phyloP scores from a whole-genome alignment of 192 early-diverging fungal genomes.

The Coemansia aciculifera region DNA sequence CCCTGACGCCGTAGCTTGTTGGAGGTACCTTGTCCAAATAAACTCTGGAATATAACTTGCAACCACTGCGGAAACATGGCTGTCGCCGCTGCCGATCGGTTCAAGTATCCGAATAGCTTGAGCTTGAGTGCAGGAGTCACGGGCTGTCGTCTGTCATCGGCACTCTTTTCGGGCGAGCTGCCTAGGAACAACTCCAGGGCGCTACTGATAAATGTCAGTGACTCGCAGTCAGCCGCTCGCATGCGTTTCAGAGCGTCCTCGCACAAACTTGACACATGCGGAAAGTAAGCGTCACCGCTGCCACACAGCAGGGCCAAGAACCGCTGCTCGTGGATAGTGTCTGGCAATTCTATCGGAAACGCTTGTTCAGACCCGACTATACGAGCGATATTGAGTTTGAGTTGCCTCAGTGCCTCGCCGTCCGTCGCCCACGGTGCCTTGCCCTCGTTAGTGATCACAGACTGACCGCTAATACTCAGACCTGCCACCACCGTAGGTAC shows the following conservation, averaged over 20 bases:
- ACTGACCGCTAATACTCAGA: slow-evolving; percentile 15
- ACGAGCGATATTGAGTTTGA: slow-evolving; percentile 26
- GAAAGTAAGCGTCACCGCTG: slow-evolving; percentile 69
- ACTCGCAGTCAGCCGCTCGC: slow-evolving; percentile 70
- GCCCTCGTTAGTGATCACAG: slow-evolving; percentile 64
- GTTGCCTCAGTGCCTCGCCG: slow-evolving; percentile 27
- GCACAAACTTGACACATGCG: slow-evolving; percentile 61
- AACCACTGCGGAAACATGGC: slow-evolving; percentile 69
- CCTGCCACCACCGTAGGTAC: slow-evolving; percentile 16
- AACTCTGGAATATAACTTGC: slow-evolving; percentile 75
- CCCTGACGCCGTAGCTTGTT: slow-evolving; percentile 69
- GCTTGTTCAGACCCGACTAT: slow-evolving; percentile 36
- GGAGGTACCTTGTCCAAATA: slow-evolving; percentile 69
- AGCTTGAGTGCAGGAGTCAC: slow-evolving; percentile 24
- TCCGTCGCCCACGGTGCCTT: slow-evolving; percentile 71
- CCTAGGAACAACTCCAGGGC: slow-evolving; percentile 70
- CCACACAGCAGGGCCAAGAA: slow-evolving; percentile 39
- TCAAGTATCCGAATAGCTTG: slow-evolving; percentile 42
- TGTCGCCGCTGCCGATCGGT: slow-evolving; percentile 65
- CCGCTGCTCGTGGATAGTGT: slow-evolving; percentile 56
- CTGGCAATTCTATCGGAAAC: slow-evolving; percentile 48
- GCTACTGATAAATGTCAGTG: slow-evolving; percentile 54
- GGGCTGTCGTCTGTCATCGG: slow-evolving; percentile 16
- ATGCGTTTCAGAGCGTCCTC: slow-evolving; percentile 80
- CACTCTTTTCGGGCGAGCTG: slow-evolving; percentile 16